These are phyloP conservation scores for Dothistroma septosporum DNA, from an alignment of 2,329 filamentous ascomycete species.

Conservation along the genomic window DNA sequence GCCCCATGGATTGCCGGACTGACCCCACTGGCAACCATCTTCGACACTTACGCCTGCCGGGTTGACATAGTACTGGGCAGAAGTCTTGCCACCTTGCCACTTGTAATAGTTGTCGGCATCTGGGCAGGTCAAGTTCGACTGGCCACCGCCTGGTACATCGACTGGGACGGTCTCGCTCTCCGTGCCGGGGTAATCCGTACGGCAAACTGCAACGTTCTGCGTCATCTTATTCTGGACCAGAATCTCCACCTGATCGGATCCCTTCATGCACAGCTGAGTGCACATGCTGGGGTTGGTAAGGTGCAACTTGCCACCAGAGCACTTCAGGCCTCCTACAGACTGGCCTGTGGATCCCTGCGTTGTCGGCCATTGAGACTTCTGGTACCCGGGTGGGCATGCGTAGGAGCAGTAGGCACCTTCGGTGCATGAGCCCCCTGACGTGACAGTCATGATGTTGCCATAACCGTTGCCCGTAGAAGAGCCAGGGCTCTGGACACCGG, in stretches of 20 bases:
- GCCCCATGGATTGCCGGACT: conserved; percentile 55
- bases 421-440: conserved; percentile 60
- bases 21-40: conserved; percentile 74
- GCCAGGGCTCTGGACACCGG: conserved; percentile 61
- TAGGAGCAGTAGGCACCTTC: conserved; percentile 80
- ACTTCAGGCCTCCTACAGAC: conserved; percentile 84
- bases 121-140: conserved; percentile 68
- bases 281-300: conserved; percentile 65
- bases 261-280: conserved; percentile 69
- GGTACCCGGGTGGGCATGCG: conserved; percentile 82
- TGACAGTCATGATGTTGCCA: conserved; percentile 60
- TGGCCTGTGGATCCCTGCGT: conserved; percentile 74
- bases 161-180: conserved; percentile 84
- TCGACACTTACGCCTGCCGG: conserved; percentile 63
- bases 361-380: conserved; percentile 85
- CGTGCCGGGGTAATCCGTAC: conserved; percentile 91
- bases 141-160: conserved; percentile 55
- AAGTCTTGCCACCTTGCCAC: conserved; percentile 71
- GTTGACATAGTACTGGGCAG: conserved; percentile 97
- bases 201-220: conserved; percentile 70
- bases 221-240: conserved; percentile 70
- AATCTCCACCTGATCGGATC: conserved; percentile 61
- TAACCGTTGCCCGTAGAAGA: conserved; percentile 35
- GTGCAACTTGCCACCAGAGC: conserved; percentile 71
- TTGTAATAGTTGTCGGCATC: conserved; percentile 67